Evolutionary conservation across 2,329 filamentous ascomycete genomes (phyloP), one percentile per base, ranked within the genome.

Genomic region (Fusarium armeniacum): DNA sequence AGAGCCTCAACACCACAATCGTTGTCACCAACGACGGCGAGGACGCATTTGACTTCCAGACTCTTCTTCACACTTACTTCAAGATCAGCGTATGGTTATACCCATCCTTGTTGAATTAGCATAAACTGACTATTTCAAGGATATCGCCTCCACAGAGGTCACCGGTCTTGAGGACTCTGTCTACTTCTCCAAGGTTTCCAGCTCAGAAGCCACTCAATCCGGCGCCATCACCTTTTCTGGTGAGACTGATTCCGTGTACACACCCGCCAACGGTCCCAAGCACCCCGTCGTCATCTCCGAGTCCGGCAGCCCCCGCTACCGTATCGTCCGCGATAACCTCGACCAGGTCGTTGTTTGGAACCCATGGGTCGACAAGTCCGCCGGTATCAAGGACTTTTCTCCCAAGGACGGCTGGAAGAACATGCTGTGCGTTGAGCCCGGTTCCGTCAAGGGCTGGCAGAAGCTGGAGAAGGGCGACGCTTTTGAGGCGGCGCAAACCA

Each of bases 321-420:
- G 90, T 63, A 85, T 98, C 58, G 88, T 91, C 41, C 89, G 96
- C 66, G 93, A 98, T 80, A 94, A 93, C 71, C 86, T 99, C 71
- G 87, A 88, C 67, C 93, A 98, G 72, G 90, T 96, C 18, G 95
- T 98, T 2, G 92, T 98, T 32, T 99, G 96, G 96, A 99, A 99
- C 81, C 96, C 96, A 3, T 98, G 95, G 94, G 85, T 86, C 41
- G 93, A 94, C 69, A 97, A 97, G 84, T 89, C 93, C 2, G 88
- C 89, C 73, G 86, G 86, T 7, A 97, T 97, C 82, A 89, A 84
- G 54, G 96, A 99, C 80, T 98, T 98, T 78, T 87, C 87, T 62
- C 96, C 96, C 51, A 92, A 97, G 77, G 92, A 94, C 56, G 96
- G 92, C 38, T 98, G 91, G 84, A 93, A 93, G 84, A 89, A 93